phyloP scores from a whole-genome alignment of 2,329 filamentous ascomycete genomes.

The Fusarium tuaranense region DNA sequence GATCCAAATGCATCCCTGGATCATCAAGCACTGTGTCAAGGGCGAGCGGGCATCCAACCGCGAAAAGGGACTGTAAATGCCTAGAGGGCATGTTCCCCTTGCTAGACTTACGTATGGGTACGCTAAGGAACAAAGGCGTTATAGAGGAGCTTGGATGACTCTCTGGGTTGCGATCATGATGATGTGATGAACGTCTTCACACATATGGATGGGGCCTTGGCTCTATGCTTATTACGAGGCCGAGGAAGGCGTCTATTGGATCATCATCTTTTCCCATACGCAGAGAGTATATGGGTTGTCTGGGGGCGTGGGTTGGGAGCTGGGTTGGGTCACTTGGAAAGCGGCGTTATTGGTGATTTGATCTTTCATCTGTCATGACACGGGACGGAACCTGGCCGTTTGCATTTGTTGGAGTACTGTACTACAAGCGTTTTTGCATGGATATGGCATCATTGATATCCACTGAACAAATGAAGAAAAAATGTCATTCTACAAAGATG shows the following conservation, averaged over 20 bases:
- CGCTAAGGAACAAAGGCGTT: neutral
- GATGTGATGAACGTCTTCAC: neutral
- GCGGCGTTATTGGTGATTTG: slow-evolving; percentile 38
- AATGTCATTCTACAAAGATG: neutral
- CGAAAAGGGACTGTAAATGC: slow-evolving; percentile 54
- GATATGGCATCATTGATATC: slow-evolving; percentile 30
- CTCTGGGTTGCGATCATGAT: neutral
- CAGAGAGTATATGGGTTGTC: neutral
- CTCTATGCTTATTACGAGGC: neutral
- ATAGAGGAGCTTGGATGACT: neutral
- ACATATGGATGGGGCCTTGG: neutral
- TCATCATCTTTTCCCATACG: neutral
- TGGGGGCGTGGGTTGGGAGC: neutral
- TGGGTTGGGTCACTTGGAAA: neutral
- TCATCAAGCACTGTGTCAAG: slow-evolving; percentile 90
- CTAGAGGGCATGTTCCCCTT: neutral
- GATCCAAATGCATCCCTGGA: slow-evolving; percentile 93
- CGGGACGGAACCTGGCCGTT: slow-evolving; percentile 35
- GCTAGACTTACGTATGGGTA: neutral
- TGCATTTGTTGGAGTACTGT: slow-evolving; percentile 48
- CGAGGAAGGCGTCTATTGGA: neutral
- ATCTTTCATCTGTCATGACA: slow-evolving; percentile 15
- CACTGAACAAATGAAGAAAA: slow-evolving; percentile 24
- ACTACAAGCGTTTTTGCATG: slow-evolving; percentile 25
- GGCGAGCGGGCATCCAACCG: slow-evolving; percentile 65